These are phyloP conservation scores for Candida chilensis DNA, from an alignment of 805 yeast genomes.

Conservation along the genomic window DNA sequence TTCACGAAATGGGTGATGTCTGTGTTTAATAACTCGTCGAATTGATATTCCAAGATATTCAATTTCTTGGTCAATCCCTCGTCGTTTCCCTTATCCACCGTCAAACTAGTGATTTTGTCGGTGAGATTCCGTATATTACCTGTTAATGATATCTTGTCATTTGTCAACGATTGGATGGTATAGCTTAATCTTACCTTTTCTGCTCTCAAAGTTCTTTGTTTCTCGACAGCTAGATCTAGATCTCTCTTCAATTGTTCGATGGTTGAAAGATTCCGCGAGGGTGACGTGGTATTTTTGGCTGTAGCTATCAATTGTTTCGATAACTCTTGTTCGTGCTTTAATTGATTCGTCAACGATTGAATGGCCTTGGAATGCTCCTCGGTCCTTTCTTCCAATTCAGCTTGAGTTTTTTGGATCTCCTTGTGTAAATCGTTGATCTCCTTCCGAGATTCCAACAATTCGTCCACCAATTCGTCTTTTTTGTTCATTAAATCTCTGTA, in stretches of 20 bases:
- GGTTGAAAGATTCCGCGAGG: not conserved
- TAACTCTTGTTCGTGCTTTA: slow-evolving; percentile 9
- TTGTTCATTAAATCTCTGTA: too few relatives aligned
- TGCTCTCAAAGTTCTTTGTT: slow-evolving; percentile 30
- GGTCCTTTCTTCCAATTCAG: slow-evolving; percentile 9
- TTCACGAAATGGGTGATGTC: slow-evolving; percentile 40
- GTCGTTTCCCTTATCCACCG: slow-evolving; percentile 2
- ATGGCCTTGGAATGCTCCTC: slow-evolving; percentile 13
- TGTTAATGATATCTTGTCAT: slow-evolving; percentile 25
- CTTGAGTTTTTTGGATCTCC: slow-evolving; percentile 9
- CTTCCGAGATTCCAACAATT: slow-evolving; percentile 10
- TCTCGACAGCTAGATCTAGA: slow-evolving; percentile 28
- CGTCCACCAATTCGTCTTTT: slow-evolving; percentile 4
- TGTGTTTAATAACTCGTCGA: slow-evolving; percentile 25
- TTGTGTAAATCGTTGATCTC: slow-evolving; percentile 6
- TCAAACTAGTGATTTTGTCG: slow-evolving; percentile 21
- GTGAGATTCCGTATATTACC: slow-evolving; percentile 24
- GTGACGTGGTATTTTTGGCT: too few relatives aligned
- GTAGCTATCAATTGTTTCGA: too few relatives aligned
- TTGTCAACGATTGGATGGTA: slow-evolving; percentile 23
- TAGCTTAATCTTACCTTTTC: slow-evolving; percentile 34
- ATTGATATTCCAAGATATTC: slow-evolving; percentile 27
- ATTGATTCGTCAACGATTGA: slow-evolving; percentile 12
- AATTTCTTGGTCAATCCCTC: slow-evolving; percentile 6
- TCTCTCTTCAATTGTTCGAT: slow-evolving; percentile 25